Percentiles rank a stretch among this genome's conserved stretches.
Evolutionary conservation across 352 stramenopile species (phyloP).

Genomic region (Pythium chondricola): DNA sequence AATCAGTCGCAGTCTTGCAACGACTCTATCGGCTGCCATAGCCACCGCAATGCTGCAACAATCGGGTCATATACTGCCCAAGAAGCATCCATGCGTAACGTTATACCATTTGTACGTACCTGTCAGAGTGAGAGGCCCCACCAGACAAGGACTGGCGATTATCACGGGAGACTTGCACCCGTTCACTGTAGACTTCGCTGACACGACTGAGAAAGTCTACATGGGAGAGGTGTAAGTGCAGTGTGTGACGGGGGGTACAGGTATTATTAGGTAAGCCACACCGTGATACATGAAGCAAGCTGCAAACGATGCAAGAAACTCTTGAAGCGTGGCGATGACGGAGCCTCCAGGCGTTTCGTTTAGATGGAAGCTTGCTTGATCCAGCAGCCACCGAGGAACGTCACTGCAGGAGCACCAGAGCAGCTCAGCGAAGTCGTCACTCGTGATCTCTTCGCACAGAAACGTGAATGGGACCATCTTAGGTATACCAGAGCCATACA

Average conservation of each 20-base stretch:
- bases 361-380: conserved; percentile 36
- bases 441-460: conserved; percentile 38
- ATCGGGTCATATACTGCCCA: neutral
- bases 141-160: conserved; percentile 17
- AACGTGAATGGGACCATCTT: too few relatives aligned
- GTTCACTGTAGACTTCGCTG: conserved; percentile 44
- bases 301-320: conserved; percentile 31
- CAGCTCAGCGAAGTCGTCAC: conserved; percentile 54
- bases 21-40: conserved; percentile 37
- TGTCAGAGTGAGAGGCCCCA: conserved; percentile 28
- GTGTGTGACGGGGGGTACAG: neutral
- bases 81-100: neutral
- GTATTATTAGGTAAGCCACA: conserved; percentile 1
- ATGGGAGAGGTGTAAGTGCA: neutral
- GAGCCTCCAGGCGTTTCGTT: conserved; percentile 25
- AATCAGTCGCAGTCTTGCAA: conserved; percentile 39
- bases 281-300: conserved; percentile 51
- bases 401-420: conserved; percentile 51
- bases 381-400: conserved; percentile 32
- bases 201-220: conserved; percentile 46
- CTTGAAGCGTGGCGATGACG: conserved; percentile 19
- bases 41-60: conserved; percentile 34
- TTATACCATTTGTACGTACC: conserved; percentile 7
- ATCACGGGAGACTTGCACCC: conserved; percentile 21
- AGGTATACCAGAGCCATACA: neutral